Base-by-base conservation (phyloP, 164 flowering plant genomes). In the Tinospora cordifolia region DNA sequence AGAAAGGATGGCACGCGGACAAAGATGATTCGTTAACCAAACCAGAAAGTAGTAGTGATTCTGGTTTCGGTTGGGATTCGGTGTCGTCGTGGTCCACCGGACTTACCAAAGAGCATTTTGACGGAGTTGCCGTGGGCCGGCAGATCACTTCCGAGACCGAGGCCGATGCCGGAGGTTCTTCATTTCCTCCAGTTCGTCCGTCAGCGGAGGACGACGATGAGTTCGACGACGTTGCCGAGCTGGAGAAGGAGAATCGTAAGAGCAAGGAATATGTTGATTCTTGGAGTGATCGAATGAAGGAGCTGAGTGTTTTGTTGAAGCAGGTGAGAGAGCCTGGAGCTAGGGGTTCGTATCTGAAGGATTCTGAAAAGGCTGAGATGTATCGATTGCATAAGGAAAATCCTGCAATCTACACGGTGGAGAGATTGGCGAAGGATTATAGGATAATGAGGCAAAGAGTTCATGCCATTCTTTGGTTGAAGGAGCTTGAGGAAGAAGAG, bases 371-470 rank as follows among this genome's bases (percentile, higher is more conserved):
- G 79, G 85, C 89, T 0, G 92, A 93, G 78, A 93, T 93, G 90
- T 90, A 91, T 69, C 71, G 79, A 26, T 68, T 86, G 79, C 93
- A 88, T 75, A 93, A 90, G 82, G 84, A 84, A 77, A 82, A 93
- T 75, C 96, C 97, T 19, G 90, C 90, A 79, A 81, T 83, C 38
- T 87, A 93, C 73, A 90, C 90, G 0, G 85, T 91, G 14, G 98
- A 93, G 83, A 87, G 68, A 75, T 78, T 93, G 70, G 98, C 98
- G 0, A 88, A 87, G 75, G 97, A 93, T 71, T 93, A 87, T 69
- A 79, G 91, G 78, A 86, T 93, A 17, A 85, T 93, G 97, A 78
- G 97, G 78, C 98, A 93, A 78, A 79, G 98, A 70, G 98, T 93
- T 51, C 96, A 90, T 64, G 96, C 97, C 13, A 91, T 93, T 79